phyloP scores from a whole-genome alignment of 306 rosid genomes.

The Sicyos edulis region DNA sequence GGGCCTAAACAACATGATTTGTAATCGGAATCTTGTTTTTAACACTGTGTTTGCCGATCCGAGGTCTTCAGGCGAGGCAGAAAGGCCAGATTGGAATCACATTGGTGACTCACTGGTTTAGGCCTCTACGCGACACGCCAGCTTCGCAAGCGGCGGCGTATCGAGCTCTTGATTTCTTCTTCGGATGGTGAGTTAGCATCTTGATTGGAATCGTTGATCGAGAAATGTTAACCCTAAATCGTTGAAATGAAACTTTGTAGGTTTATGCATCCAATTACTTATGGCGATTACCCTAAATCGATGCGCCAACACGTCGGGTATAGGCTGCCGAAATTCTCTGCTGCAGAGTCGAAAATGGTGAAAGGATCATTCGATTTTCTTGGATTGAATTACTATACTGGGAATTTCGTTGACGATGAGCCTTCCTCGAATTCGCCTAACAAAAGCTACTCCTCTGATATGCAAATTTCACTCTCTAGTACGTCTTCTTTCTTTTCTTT shows the following conservation, averaged over 20 bases:
- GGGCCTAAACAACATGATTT: too few relatives aligned
- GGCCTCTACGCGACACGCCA: constrained; percentile 22
- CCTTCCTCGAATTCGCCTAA: constrained; percentile 20
- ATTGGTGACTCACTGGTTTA: constrained; percentile 32
- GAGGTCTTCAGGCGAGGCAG: constrained; percentile 28
- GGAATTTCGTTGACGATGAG: constrained; percentile 30
- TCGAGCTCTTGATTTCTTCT: constrained; percentile 33
- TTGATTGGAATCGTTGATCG: too few relatives aligned
- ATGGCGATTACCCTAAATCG: constrained; percentile 46
- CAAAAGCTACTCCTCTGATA: constrained; percentile 30
- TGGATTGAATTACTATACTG: constrained; percentile 29
- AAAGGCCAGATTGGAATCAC: constrained; percentile 38
- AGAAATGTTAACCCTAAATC: too few relatives aligned
- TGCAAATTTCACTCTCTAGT: constrained; percentile 29
- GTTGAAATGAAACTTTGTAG: constrained; percentile 23
- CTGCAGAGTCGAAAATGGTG: constrained; percentile 22
- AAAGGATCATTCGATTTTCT: constrained; percentile 25
- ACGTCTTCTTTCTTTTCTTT: constrained; percentile 17
- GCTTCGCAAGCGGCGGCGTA: constrained; percentile 29
- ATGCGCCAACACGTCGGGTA: constrained; percentile 37
- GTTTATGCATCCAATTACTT: constrained; percentile 43
- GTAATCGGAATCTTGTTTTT: too few relatives aligned
- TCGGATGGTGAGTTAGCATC: constrained; percentile 45
- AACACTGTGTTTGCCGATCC: not conserved
- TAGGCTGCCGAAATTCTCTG: constrained; percentile 49